Percentiles rank a stretch among this genome's conserved stretches.
These are phyloP conservation scores for Amesomyces nigricolor DNA, from an alignment of 2,329 filamentous ascomycete species.

Conservation along the genomic window DNA sequence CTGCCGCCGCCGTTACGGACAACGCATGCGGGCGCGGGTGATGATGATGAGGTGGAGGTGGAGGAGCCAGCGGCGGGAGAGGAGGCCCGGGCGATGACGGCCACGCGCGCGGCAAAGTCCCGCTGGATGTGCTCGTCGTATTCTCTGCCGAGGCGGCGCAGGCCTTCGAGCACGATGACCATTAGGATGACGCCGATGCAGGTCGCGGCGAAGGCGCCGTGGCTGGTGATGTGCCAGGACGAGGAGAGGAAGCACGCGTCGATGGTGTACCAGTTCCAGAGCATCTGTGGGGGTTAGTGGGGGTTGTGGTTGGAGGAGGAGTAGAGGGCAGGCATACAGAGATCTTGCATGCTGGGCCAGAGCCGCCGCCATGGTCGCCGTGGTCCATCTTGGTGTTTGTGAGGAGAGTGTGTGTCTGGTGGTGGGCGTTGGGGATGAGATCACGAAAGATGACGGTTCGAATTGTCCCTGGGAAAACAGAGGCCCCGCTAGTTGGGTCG, in stretches of 20 bases:
- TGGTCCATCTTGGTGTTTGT: constrained; percentile 18
- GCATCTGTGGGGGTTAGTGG: constrained; percentile 32
- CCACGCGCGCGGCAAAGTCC: constrained; percentile 35
- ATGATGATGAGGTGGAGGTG: no score
- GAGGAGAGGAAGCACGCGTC: constrained; percentile 39
- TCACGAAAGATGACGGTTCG: no score
- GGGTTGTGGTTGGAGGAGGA: not conserved
- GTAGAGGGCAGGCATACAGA: constrained; percentile 15
- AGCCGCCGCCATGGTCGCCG: not conserved
- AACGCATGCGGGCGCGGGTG: no score
- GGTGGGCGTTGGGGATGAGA: not conserved
- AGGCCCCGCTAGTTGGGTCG: no score
- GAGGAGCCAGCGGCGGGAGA: no score
- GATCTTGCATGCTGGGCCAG: constrained; percentile 22
- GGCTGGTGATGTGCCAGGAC: constrained; percentile 37
- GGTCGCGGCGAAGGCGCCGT: constrained; percentile 39
- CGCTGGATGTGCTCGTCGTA: constrained; percentile 38
- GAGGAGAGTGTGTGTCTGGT: not conserved
- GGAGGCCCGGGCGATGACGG: constrained; percentile 22
- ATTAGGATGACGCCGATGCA: constrained; percentile 41
- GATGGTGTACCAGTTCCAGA: constrained; percentile 41
- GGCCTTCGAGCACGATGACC: constrained; percentile 36
- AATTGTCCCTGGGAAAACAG: no score
- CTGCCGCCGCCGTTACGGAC: not conserved
- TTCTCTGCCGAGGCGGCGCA: constrained; percentile 39